Evolutionary conservation across 352 stramenopile species (phyloP).

Genomic region (Blastocystis sp.): DNA sequence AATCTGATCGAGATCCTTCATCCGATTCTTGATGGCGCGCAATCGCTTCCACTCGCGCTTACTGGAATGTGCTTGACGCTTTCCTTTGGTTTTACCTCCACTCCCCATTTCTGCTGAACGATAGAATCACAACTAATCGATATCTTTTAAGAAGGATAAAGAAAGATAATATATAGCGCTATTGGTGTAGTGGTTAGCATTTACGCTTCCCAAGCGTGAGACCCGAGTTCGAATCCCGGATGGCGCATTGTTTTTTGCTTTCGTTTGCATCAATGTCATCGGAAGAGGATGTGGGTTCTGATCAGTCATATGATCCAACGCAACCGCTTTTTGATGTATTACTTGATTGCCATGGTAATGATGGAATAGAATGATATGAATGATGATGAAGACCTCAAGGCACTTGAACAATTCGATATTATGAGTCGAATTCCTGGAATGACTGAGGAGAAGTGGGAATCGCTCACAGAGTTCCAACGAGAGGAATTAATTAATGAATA

Average conservation of each 20-base stretch:
- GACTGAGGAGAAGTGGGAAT: constrained; percentile 60
- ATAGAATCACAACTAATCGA: background rate
- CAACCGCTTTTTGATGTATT: background rate
- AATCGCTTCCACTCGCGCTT: constrained; percentile 45
- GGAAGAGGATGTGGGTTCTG: background rate
- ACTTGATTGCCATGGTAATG: background rate
- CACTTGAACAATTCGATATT: constrained; percentile 30
- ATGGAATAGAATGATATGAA: background rate
- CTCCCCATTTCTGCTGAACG: background rate
- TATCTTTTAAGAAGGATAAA: background rate
- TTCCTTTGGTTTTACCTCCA: constrained; percentile 60
- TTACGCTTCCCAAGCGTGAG: constrained; percentile 64
- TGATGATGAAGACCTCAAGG: constrained; percentile 29
- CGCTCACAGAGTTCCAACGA: constrained; percentile 25
- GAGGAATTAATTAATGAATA: constrained; percentile 53
- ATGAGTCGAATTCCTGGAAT: constrained; percentile 45
- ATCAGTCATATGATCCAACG: background rate
- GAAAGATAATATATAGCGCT: background rate
- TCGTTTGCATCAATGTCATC: constrained; percentile 25
- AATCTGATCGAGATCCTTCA: constrained; percentile 62
- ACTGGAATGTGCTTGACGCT: constrained; percentile 30
- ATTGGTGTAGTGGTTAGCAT: constrained; percentile 64
- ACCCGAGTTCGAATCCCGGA: constrained; percentile 64
- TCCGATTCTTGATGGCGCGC: constrained; percentile 19
- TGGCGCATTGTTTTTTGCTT: constrained; percentile 51